Evolutionary conservation across 2,329 filamentous ascomycete species (phyloP).

Genomic region (Xylogone sp.): DNA sequence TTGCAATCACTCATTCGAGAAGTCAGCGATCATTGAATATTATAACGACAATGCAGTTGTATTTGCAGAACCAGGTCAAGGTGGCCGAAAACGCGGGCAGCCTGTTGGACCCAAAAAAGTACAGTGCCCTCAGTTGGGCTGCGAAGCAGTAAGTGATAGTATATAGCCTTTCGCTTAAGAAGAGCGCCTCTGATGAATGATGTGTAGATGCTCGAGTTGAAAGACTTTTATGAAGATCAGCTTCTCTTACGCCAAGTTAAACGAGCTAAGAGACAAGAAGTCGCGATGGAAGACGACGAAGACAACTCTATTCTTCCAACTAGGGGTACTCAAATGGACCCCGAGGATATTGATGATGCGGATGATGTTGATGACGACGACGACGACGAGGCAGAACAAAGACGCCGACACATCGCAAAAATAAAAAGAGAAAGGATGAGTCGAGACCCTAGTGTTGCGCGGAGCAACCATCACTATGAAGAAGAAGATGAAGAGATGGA

Average conservation of each 20-base stretch:
- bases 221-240: constrained; percentile 54
- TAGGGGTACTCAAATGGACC: constrained; percentile 14
- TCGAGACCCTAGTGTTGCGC: constrained; percentile 10
- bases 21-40: constrained; percentile 54
- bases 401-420: not conserved
- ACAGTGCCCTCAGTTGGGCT: constrained; percentile 64
- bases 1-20: constrained; percentile 73
- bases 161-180: not conserved
- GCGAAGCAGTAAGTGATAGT: constrained; percentile 45
- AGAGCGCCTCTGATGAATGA: not conserved
- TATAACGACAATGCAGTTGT: constrained; percentile 7
- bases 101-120: constrained; percentile 26
- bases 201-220: constrained; percentile 44
- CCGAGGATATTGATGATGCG: constrained; percentile 12
- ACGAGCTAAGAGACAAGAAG: constrained; percentile 44
- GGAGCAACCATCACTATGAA: not conserved
- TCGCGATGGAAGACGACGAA: constrained; percentile 40
- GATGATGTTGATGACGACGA: constrained; percentile 12
- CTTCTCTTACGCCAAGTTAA: constrained; percentile 55
- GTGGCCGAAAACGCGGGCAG: constrained; percentile 3
- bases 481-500: constrained; percentile 5
- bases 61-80: constrained; percentile 5
- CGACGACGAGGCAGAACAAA: not conserved
- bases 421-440: constrained; percentile 10
- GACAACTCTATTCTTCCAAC: constrained; percentile 28